Evolutionary conservation across 2,329 filamentous ascomycete genomes (phyloP).

Genomic region (Colletotrichum liriopes): DNA sequence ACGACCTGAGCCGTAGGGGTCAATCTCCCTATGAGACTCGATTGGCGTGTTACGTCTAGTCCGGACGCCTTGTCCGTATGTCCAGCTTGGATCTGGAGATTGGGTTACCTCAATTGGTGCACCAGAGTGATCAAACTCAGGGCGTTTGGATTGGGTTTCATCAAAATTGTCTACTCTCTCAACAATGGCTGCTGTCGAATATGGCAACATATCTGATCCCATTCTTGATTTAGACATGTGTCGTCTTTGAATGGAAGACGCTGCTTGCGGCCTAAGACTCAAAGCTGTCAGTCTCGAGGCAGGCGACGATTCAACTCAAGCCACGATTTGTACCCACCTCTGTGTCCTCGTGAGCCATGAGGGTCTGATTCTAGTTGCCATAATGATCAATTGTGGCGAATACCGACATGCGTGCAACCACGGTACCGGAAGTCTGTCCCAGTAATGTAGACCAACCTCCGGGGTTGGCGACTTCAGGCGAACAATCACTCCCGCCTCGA

Average conservation of each 20-base stretch:
- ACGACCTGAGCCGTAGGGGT: conserved; percentile 82
- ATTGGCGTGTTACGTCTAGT: conserved; percentile 46
- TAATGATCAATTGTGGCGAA: no score
- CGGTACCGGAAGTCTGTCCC: no score
- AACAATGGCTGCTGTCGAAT: not conserved
- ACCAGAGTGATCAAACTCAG: conserved; percentile 67
- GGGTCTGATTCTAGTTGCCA: no score
- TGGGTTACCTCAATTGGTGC: conserved; percentile 71
- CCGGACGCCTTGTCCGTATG: conserved; percentile 64
- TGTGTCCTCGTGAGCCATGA: not conserved
- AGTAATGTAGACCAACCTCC: not conserved
- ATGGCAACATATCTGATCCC: not conserved
- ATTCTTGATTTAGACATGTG: not conserved
- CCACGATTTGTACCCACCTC: not conserved
- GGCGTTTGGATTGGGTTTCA: conserved; percentile 76
- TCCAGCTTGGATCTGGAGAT: conserved; percentile 76
- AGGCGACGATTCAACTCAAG: not conserved
- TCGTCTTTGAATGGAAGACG: not conserved
- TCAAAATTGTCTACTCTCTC: conserved; percentile 72
- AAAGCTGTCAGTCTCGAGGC: not conserved
- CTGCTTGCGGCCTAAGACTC: not conserved
- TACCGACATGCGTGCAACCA: no score
- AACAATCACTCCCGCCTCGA: not conserved
- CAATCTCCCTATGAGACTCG: conserved; percentile 61
- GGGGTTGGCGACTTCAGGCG: not conserved